Evolutionary conservation across 2,329 filamentous ascomycete genomes (phyloP), one percentile per base, ranked within the genome.

Genomic region (Cladophialophora exuberans): DNA sequence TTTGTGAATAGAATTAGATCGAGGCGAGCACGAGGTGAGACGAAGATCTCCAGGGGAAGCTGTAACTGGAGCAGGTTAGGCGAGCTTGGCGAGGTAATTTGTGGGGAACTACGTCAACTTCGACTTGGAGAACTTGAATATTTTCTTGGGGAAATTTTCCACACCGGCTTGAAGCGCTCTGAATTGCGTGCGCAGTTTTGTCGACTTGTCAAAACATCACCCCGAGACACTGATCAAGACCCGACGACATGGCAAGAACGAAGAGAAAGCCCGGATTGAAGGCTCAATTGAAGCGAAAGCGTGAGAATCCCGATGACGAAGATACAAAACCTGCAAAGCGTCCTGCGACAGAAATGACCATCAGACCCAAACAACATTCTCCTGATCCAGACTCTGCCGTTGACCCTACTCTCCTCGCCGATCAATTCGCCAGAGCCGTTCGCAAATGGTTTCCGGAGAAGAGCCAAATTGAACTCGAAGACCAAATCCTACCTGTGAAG

Each of bases 401-500:
- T 86, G 90, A 96, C 70, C 86, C 84, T 57, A 83, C 86, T 62
- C 79, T 97, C 36, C 76, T 97, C 42, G 89, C 92, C 1, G 93
- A 97, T 70, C 86, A 96, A 70, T 79, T 97, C 59, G 88, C 88
- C 5, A 87, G 94, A 67, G 84, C 88, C 67, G 87, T 89, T 49
- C 84, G 82, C 61, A 82, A 87, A 20, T 89, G 90, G 50, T 54
- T 52, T 33, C 84, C 83, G 23, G 87, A 96, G 48, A 72, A 97
- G 66, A 96, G 89, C 64, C 77, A 85, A 0, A 82, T 97, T 35
- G 94, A 99, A 73, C 76, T 96, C 26, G 86, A 89, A 53, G 92
- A 97, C 68, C 77, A 90, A 66, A 86, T 88, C 52, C 79, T 97
- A 48, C 85, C 90, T 63, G 86, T 90, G 91, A 79, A 64, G 77